A percentile compares a stretch with the other conserved stretches of the same genome.
phyloP scores from a whole-genome alignment of 2,329 filamentous ascomycete genomes.

The Fusarium udum region DNA sequence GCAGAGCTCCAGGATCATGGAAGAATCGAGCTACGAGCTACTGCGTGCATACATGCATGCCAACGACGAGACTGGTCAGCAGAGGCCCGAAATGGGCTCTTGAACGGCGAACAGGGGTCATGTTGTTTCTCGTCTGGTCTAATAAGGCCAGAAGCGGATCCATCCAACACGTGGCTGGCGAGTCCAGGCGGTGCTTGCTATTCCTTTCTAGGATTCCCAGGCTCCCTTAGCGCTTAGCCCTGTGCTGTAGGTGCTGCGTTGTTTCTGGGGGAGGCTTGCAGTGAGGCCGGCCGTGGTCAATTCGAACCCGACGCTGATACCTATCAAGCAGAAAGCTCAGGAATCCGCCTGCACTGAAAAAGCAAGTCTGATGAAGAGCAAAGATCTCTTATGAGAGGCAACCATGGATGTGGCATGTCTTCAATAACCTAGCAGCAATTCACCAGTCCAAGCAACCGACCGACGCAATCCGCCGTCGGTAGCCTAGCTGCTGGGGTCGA shows the following conservation, averaged over 20 bases:
- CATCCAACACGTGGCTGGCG: constrained; percentile 41
- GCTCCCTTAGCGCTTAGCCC: constrained; percentile 24
- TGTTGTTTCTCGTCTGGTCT: constrained; percentile 36
- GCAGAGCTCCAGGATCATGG: constrained; percentile 11
- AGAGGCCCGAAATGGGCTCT: constrained; percentile 26
- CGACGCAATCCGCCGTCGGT: neutral
- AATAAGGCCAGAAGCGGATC: constrained; percentile 38
- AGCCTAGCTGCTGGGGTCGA: neutral
- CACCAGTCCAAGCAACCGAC: neutral
- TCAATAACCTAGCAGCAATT: neutral
- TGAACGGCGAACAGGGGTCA: constrained; percentile 24
- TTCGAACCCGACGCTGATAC: neutral
- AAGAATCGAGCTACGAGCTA: constrained; percentile 8
- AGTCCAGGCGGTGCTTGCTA: constrained; percentile 27
- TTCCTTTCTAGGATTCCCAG: constrained; percentile 6
- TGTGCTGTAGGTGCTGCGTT: constrained; percentile 18
- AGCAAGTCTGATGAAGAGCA: constrained; percentile 1
- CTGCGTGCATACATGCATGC: neutral
- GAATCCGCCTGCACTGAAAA: constrained; percentile 4
- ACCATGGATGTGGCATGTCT: neutral
- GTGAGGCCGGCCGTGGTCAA: neutral
- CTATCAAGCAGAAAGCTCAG: constrained; percentile 5
- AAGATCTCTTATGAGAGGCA: neutral
- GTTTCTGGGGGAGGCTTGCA: neutral
- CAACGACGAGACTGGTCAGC: constrained; percentile 21